Evolutionary conservation across 176 grass and related monocot genomes (phyloP).

Genomic region (Phoenix dactylifera): DNA sequence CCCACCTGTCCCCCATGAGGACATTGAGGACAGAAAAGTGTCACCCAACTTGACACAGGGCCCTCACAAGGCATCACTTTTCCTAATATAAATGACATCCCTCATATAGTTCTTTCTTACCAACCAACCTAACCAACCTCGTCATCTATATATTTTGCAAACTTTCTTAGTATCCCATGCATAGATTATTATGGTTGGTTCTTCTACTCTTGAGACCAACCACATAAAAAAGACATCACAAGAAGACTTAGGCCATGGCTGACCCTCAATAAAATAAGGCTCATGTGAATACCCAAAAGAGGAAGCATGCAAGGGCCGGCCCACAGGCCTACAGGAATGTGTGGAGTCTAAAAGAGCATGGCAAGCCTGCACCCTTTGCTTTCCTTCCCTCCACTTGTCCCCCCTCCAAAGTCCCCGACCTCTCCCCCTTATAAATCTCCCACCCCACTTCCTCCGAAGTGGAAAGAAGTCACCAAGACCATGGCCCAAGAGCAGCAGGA

Average conservation of each 20-base stretch:
- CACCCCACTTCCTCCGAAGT: background rate
- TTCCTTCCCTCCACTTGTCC: too few species aligned
- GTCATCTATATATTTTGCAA: too few species aligned
- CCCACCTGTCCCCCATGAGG: constrained; percentile 5
- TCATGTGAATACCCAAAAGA: background rate
- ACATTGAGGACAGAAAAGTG: background rate
- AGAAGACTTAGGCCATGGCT: background rate
- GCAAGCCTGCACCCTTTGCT: too few species aligned
- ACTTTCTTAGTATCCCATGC: too few species aligned
- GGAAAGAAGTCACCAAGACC: too few species aligned
- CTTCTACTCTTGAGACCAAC: too few species aligned
- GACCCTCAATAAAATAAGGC: background rate
- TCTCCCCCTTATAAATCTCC: background rate
- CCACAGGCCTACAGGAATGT: background rate
- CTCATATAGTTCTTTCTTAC: too few species aligned
- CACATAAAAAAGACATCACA: background rate
- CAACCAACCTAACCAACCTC: too few species aligned
- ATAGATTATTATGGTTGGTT: too few species aligned
- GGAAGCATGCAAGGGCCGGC: constrained; percentile 2
- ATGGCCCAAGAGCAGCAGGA: constrained; percentile 18
- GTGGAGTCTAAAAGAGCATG: too few species aligned
- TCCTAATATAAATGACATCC: too few species aligned
- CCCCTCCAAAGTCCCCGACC: background rate
- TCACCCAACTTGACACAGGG: background rate
- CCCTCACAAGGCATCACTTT: too few species aligned